These are phyloP conservation scores for Colletotrichum shisoi DNA, from an alignment of 2,329 filamentous ascomycete species.

Conservation along the genomic window DNA sequence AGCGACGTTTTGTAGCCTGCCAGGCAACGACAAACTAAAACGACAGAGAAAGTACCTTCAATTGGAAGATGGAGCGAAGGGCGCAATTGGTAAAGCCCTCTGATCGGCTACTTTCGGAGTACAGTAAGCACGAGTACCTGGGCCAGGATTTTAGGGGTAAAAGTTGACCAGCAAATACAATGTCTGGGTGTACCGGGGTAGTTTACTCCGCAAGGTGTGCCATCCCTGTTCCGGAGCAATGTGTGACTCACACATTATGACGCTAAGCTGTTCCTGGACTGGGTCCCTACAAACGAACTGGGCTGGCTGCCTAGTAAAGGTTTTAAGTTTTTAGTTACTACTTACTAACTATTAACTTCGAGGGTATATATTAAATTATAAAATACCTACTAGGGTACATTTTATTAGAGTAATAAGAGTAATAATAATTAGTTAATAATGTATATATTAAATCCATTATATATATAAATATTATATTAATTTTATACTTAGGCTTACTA, in stretches of 20 bases:
- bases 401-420: no score
- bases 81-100: slow-evolving; percentile 22
- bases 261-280: background rate
- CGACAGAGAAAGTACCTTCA: background rate
- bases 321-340: no score
- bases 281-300: background rate
- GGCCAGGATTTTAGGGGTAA: background rate
- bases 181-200: slow-evolving; percentile 37
- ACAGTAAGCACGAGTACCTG: slow-evolving; percentile 11
- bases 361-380: no score
- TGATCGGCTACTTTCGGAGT: no score
- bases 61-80: background rate
- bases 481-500: no score
- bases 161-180: background rate
- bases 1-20: slow-evolving; percentile 36
- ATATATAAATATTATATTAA: no score
- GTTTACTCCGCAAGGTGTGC: background rate
- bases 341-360: no score
- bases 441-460: no score
- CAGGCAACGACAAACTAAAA: slow-evolving; percentile 27
- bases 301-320: no score
- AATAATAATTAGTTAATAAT: no score
- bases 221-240: slow-evolving; percentile 14
- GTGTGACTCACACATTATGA: slow-evolving; percentile 36
- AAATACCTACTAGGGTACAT: no score